Conservation (phyloP, 495 filamentous ascomycete species). For the Viridothelium virens region DNA sequence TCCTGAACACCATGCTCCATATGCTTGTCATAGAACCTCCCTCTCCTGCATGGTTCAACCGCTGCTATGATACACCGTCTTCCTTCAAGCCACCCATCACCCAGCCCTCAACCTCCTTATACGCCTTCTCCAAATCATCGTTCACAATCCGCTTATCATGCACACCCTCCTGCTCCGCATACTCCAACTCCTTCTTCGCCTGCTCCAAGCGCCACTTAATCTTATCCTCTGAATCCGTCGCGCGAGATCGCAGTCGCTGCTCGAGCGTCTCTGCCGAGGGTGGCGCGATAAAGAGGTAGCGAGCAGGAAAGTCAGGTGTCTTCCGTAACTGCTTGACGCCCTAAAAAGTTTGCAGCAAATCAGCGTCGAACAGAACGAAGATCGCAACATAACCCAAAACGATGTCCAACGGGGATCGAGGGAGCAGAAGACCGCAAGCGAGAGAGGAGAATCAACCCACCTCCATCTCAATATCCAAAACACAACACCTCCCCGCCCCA, state of each 20-base stretch:
- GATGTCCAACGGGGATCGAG: too few relatives aligned
- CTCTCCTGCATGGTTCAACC: not conserved
- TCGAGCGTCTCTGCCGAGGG: conserved; percentile 70
- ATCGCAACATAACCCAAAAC: not conserved
- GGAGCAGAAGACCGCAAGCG: not conserved
- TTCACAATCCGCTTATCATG: conserved; percentile 88
- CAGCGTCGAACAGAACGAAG: not conserved
- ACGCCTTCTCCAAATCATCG: conserved; percentile 78
- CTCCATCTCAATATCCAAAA: conserved; percentile 95
- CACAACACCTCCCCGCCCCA: conserved; percentile 52
- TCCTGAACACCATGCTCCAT: not conserved
- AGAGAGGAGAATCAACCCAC: conserved; percentile 29
- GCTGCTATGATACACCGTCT: not conserved
- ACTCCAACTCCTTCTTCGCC: conserved; percentile 77
- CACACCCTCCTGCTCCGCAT: conserved; percentile 56
- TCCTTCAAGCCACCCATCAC: not conserved
- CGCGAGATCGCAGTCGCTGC: conserved; percentile 66
- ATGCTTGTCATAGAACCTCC: not conserved
- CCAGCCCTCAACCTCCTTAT: conserved; percentile 50
- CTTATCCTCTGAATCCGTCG: conserved; percentile 73
- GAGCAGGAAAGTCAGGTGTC: conserved; percentile 61
- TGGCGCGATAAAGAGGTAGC: conserved; percentile 80
- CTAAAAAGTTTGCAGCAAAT: conserved; percentile 30
- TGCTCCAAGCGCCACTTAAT: conserved; percentile 68
- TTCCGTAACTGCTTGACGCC: conserved; percentile 89